phyloP scores from a whole-genome alignment of 768 basidiomycete species.

The Rhodotorula kratochvilovae region DNA sequence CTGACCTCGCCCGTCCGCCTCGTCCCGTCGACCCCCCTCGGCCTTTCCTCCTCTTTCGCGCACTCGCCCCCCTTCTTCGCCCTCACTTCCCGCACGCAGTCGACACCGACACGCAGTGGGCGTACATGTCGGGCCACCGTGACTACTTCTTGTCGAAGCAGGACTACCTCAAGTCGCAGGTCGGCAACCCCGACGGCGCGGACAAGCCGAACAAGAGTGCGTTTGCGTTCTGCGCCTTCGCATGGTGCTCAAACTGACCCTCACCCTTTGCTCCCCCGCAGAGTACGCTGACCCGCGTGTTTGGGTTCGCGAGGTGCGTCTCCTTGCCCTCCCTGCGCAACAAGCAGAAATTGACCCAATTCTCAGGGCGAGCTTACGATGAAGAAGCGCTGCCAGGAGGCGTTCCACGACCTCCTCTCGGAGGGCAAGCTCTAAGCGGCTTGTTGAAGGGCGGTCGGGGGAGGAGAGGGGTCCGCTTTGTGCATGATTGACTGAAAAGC shows the following conservation, averaged over 20 bases:
- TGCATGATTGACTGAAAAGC: too few species aligned
- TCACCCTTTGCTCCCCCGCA: background rate
- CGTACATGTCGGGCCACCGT: slow-evolving; percentile 58
- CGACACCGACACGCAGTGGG: slow-evolving; percentile 58
- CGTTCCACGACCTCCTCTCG: slow-evolving; percentile 84
- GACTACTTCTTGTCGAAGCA: slow-evolving; percentile 82
- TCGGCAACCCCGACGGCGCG: slow-evolving; percentile 92
- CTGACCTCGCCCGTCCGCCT: too few species aligned
- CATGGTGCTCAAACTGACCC: background rate
- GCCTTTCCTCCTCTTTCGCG: slow-evolving; percentile 47
- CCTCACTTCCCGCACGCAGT: too few species aligned
- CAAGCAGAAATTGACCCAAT: background rate
- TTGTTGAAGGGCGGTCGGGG: too few species aligned
- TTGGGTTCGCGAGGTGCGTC: slow-evolving; percentile 66
- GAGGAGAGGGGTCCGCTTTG: too few species aligned
- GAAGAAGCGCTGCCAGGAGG: slow-evolving; percentile 76
- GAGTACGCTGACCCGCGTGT: slow-evolving; percentile 55
- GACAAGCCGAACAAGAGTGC: slow-evolving; percentile 96
- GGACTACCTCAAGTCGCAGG: slow-evolving; percentile 81
- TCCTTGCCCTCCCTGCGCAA: background rate
- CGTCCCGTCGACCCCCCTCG: too few species aligned
- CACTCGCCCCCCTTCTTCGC: too few species aligned
- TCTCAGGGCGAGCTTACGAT: slow-evolving; percentile 85
- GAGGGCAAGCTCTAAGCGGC: slow-evolving; percentile 44
- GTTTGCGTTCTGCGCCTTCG: slow-evolving; percentile 31